phyloP scores from a whole-genome alignment of 441 rosid genomes.

The Mallotus repandus region DNA sequence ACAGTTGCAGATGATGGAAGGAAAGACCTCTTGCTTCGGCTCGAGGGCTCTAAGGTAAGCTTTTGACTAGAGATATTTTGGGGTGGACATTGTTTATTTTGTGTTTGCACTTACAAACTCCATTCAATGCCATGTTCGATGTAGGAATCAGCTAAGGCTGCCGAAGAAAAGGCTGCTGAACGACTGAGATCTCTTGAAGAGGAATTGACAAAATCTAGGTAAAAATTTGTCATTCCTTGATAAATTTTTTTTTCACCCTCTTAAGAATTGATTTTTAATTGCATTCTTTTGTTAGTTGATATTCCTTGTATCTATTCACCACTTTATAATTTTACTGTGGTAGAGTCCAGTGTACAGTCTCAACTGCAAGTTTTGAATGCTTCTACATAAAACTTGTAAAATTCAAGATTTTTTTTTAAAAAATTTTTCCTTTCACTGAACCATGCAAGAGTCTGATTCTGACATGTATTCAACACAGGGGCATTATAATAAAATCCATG shows the following conservation, averaged over 20 bases:
- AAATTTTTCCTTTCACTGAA: not conserved
- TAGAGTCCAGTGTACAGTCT: not conserved
- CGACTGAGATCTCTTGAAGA: conserved; percentile 76
- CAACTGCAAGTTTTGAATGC: not conserved
- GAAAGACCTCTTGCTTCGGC: conserved; percentile 58
- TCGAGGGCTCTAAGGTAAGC: conserved; percentile 87
- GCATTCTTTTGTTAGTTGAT: not conserved
- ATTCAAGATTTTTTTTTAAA: too few relatives aligned
- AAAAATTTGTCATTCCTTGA: not conserved
- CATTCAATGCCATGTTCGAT: conserved; percentile 17
- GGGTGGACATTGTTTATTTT: not conserved
- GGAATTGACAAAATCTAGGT: conserved; percentile 76
- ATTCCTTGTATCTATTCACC: not conserved
- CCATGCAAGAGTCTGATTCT: not conserved
- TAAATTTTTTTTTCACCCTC: too few relatives aligned
- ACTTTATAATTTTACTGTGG: too few relatives aligned
- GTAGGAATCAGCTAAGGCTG: conserved; percentile 79
- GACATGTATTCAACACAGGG: not conserved
- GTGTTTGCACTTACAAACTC: conserved; percentile 1
- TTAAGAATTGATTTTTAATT: not conserved
- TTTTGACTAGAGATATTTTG: conserved; percentile 10
- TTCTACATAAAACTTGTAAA: too few relatives aligned
- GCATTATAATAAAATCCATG: not conserved
- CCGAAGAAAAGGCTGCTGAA: conserved; percentile 74
- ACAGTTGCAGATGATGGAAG: conserved; percentile 54